A percentile compares a stretch with the other conserved stretches of the same genome.
phyloP scores from a whole-genome alignment of 768 basidiomycete genomes.

The Hortiboletus flavorubellus region DNA sequence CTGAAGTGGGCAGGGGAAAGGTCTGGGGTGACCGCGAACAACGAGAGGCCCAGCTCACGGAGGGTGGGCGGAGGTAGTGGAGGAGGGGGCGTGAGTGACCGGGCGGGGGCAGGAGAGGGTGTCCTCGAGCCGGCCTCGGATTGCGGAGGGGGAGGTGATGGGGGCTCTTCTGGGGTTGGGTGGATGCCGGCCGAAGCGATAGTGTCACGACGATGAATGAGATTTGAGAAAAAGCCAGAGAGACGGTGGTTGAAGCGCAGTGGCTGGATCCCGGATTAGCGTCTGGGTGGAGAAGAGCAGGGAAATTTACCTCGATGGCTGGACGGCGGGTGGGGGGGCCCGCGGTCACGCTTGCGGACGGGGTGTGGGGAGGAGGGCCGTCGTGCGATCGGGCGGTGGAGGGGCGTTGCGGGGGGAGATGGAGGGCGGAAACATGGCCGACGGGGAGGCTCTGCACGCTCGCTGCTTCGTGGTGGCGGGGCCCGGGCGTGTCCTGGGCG shows the following conservation, averaged over 20 bases:
- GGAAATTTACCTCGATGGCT: slow-evolving; percentile 50
- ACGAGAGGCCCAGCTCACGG: slow-evolving; percentile 68
- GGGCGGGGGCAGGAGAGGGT: slow-evolving; percentile 50
- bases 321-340: slow-evolving; percentile 46
- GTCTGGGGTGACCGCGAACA: slow-evolving; percentile 63
- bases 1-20: slow-evolving; percentile 76
- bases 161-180: slow-evolving; percentile 34
- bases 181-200: slow-evolving; percentile 26
- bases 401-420: slow-evolving; percentile 30
- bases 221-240: slow-evolving; percentile 80
- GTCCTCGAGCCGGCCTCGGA: slow-evolving; percentile 45
- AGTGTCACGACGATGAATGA: slow-evolving; percentile 70
- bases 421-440: slow-evolving; percentile 46
- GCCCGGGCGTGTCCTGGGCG: neutral
- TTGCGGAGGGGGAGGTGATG: slow-evolving; percentile 24
- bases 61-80: slow-evolving; percentile 67
- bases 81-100: slow-evolving; percentile 72
- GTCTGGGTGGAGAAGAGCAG: slow-evolving; percentile 5
- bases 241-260: slow-evolving; percentile 66
- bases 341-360: slow-evolving; percentile 13
- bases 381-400: slow-evolving; percentile 33
- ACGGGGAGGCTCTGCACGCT: slow-evolving; percentile 62
- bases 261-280: slow-evolving; percentile 31
- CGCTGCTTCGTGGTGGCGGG: slow-evolving; percentile 36
- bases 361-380: neutral